Evolutionary conservation across 345 rosid genomes (phyloP), one percentile per base, ranked within the genome.

Genomic region (Citrus unshiu): DNA sequence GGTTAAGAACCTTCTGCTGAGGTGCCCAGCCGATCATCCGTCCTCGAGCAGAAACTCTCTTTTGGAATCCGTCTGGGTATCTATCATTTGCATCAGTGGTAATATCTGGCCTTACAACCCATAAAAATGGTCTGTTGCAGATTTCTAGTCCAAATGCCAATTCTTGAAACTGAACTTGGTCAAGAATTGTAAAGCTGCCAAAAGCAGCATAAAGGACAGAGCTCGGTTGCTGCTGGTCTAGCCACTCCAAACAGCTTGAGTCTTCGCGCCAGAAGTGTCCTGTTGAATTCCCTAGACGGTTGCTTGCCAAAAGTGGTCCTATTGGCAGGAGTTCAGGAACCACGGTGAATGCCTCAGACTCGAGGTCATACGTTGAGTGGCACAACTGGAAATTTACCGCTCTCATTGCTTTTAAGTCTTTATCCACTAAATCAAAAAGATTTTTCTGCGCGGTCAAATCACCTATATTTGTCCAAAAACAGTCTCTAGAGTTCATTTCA

Each of bases 341-440:
- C 19, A 1, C 0, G 58, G 58, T 4, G 22, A 54, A 54, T 54
- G 58, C 58, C 0, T 5, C 58, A 18, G 58, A 2, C 19, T 54
- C 58, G 0, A 54, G 58, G 22, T 54, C 58, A 54, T 18, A 54
- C 0, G 58, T 54, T 54, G 58, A 54, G 58, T 54, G 2, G 5
- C 58, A 54, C 1, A 54, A 4, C 7, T 54, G 58, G 58, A 54
- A 54, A 18, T 54, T 5, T 18, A 5, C 7, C 22, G 22, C 58
- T 54, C 0, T 35, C 37, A 5, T 35, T 0, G 7, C 37, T 35
- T 0, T 35, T 0, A 0, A 0, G 37, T 35, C 0, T 35, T 0
- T 35, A 35, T 5, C 37, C 37, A 1, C 0, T 5, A 35, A 35
- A 35, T 35, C 6, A 35, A 35, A 35, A 35, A 5, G 0, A 35